Percentiles rank a stretch among this genome's conserved stretches.
Conservation (phyloP, 2,329 filamentous ascomycete genomes). For the Penicillium vulpinum region DNA sequence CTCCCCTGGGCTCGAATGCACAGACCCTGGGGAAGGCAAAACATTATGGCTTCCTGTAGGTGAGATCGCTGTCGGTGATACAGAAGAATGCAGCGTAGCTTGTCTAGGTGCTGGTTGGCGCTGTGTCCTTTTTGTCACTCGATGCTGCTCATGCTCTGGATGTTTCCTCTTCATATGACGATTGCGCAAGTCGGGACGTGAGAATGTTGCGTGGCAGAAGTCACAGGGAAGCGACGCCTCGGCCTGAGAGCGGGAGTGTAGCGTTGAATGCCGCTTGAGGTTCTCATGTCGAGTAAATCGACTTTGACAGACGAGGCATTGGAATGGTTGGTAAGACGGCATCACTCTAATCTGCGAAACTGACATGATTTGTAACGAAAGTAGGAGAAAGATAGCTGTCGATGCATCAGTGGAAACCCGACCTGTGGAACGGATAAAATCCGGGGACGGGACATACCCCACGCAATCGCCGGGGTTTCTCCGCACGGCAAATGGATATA, state of each 20-base stretch:
- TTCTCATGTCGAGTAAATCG: constrained; percentile 46
- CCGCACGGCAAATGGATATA: not conserved
- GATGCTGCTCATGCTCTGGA: constrained; percentile 23
- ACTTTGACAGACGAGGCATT: constrained; percentile 42
- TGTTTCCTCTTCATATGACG: constrained; percentile 49
- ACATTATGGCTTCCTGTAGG: constrained; percentile 4
- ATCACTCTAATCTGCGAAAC: not conserved
- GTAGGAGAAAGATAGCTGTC: not conserved
- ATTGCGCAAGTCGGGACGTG: constrained; percentile 42
- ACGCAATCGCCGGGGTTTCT: not conserved
- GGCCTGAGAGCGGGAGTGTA: constrained; percentile 37
- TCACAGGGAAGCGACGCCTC: constrained; percentile 37
- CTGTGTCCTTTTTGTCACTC: constrained; percentile 6
- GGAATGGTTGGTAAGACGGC: constrained; percentile 39
- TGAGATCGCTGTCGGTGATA: constrained; percentile 5
- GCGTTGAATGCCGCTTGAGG: constrained; percentile 45
- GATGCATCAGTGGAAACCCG: not conserved
- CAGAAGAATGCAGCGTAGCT: not conserved
- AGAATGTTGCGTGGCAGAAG: constrained; percentile 44
- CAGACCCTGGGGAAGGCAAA: not conserved
- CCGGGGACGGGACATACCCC: constrained; percentile 4
- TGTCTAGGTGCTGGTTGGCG: not conserved
- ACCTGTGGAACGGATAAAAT: constrained; percentile 2
- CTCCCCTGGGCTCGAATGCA: not conserved
- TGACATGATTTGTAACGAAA: not conserved